These are phyloP conservation scores for Pichia kluyveri DNA, from an alignment of 805 yeast species.

Conservation along the genomic window DNA sequence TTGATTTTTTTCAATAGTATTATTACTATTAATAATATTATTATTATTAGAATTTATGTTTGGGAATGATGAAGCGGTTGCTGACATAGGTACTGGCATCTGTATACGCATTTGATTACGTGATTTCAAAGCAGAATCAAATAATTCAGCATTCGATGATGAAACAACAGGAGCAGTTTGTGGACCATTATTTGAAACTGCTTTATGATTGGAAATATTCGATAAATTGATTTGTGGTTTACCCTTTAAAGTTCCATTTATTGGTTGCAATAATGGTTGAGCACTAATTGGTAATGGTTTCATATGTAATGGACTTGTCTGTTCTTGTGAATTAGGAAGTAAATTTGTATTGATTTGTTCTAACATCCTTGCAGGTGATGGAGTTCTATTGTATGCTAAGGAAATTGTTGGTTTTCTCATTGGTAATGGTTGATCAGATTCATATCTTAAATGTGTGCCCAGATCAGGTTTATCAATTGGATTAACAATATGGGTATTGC, in stretches of 20 bases:
- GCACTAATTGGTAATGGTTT: slow-evolving; percentile 38
- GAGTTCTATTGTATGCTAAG: slow-evolving; percentile 29
- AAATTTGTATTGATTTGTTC: slow-evolving; percentile 11
- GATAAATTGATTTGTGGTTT: background rate
- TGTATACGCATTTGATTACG: slow-evolving; percentile 56
- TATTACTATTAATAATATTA: background rate
- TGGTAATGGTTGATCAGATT: slow-evolving; percentile 12
- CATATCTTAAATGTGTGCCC: slow-evolving; percentile 1
- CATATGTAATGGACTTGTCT: slow-evolving; percentile 32
- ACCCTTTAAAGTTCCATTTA: slow-evolving; percentile 27
- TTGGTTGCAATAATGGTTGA: slow-evolving; percentile 45
- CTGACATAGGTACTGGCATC: slow-evolving; percentile 63
- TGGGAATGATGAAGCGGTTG: background rate
- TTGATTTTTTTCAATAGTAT: slow-evolving; percentile 25
- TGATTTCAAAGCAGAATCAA: slow-evolving; percentile 28
- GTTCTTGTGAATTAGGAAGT: slow-evolving; percentile 1
- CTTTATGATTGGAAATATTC: background rate
- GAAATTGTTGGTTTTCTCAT: slow-evolving; percentile 28
- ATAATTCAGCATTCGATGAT: slow-evolving; percentile 8
- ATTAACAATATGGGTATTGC: too few relatives aligned
- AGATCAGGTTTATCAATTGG: background rate
- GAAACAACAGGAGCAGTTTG: slow-evolving; percentile 21
- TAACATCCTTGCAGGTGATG: slow-evolving; percentile 36
- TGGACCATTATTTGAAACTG: slow-evolving; percentile 17
- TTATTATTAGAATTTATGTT: background rate